Base-by-base conservation (phyloP, 331 rosid species). In the Erythrophleum ivorense region DNA sequence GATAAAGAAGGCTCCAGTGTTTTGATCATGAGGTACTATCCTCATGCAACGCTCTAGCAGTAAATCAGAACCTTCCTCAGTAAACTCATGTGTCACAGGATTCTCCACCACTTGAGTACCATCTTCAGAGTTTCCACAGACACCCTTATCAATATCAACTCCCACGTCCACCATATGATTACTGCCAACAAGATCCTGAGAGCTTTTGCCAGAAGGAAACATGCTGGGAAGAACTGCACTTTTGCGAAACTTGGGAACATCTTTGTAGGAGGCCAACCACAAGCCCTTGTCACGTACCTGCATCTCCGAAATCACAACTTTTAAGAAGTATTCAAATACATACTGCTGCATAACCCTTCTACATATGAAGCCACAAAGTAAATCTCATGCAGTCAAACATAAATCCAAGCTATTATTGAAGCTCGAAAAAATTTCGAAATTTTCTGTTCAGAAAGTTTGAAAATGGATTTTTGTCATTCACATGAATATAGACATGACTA, bases 11-110 rank as follows among this genome's bases (percentile, higher is more conserved):
- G 99, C 97, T 68, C 99, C 99, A 63, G 90, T 91, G 82, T 94
- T 96, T 85, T 96, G 98, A 94, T 96, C 99, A 86, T 96, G 99
- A 21, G 99, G 99, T 65, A 87, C 55, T 80, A 94, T 90, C 86
- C 99, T 94, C 95, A 90, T 92, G 88, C 98, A 92, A 73, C 78
- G 93, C 83, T 96, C 98, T 16, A 94, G 78, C 18, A 97, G 95
- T 75, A 94, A 92, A 60, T 83, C 89, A 64, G 91, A 94, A 84
- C 90, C 86, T 84, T 93, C 97, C 80, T 75, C 94, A 11, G 83
- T 85, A 55, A 83, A 82, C 71, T 81, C 90, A 21, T 83, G 59
- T 21, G 71, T 55, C 31, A 58, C 84, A 75, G 85, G 72, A 72
- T 82, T 86, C 84, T 77, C 88, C 29, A 71, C 29, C 18, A 83